Conservation (phyloP, 345 rosid species). For the Syzygium grande region DNA sequence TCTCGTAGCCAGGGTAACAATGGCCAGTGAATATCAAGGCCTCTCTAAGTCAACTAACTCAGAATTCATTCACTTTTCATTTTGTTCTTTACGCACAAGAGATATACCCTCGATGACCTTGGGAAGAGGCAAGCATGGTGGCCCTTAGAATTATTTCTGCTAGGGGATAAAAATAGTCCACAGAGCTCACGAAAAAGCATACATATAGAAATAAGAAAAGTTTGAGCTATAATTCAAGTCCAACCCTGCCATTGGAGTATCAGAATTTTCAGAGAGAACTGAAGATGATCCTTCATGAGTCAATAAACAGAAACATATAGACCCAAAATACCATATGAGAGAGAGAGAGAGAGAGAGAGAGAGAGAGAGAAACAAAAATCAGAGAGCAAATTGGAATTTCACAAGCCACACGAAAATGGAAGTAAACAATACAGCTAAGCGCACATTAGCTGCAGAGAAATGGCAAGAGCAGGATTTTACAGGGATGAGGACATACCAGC, state of each 20-base stretch:
- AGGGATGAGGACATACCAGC: neutral
- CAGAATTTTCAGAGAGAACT: neutral
- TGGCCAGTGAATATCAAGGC: neutral
- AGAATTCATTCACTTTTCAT: neutral
- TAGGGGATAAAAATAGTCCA: neutral
- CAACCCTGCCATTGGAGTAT: neutral
- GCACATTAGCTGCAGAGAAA: neutral
- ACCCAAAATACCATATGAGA: neutral
- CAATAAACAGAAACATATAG: neutral
- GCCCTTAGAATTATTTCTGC: neutral
- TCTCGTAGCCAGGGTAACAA: neutral
- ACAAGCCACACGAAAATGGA: neutral
- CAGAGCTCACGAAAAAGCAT: neutral
- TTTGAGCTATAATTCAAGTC: neutral
- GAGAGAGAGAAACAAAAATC: neutral
- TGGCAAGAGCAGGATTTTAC: neutral
- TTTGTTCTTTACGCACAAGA: neutral
- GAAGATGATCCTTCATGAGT: neutral
- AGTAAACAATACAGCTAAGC: neutral
- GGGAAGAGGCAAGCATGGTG: neutral
- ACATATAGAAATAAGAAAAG: neutral
- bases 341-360: neutral
- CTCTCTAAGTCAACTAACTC: neutral
- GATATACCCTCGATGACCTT: neutral
- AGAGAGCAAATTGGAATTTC: neutral